A percentile compares a stretch with the other conserved stretches of the same genome.
These are phyloP conservation scores for Solanum hybrid DNA, from an alignment of 305 asterid species.

Conservation along the genomic window DNA sequence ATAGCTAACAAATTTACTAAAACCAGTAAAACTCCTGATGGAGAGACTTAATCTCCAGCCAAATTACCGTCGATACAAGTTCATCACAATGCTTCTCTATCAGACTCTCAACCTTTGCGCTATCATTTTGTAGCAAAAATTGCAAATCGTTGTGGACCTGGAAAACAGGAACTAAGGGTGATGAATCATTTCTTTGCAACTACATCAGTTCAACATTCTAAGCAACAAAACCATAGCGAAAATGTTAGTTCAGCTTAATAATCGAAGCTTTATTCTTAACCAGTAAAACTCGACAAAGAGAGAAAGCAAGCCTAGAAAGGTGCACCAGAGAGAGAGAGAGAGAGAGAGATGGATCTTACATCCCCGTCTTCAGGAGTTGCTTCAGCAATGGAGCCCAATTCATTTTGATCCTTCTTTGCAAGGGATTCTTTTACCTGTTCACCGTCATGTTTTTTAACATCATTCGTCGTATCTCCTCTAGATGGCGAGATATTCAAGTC, in stretches of 20 bases:
- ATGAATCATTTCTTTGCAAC: background rate
- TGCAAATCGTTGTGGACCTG: conserved; percentile 58
- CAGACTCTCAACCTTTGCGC: conserved; percentile 44
- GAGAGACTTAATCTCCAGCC: background rate
- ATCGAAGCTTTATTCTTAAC: background rate
- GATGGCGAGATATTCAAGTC: background rate
- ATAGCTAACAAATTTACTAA: background rate
- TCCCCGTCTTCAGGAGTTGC: conserved; percentile 6
- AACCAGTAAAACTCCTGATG: background rate
- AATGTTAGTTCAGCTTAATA: background rate
- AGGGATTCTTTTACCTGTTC: background rate
- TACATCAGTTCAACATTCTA: background rate
- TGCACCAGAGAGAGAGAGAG: background rate
- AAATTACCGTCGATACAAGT: conserved; percentile 34
- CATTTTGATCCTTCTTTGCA: background rate
- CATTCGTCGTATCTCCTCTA: background rate
- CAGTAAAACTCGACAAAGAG: background rate
- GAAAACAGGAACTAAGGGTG: background rate
- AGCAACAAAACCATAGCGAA: background rate
- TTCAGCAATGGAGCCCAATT: background rate
- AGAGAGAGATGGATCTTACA: conserved; percentile 10
- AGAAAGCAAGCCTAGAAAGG: background rate
- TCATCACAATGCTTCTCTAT: conserved; percentile 36
- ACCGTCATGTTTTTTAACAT: background rate
- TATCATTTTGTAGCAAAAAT: conserved; percentile 40